These are phyloP conservation scores for Venturia asperata DNA, from an alignment of 2,329 filamentous ascomycete species.

Conservation along the genomic window DNA sequence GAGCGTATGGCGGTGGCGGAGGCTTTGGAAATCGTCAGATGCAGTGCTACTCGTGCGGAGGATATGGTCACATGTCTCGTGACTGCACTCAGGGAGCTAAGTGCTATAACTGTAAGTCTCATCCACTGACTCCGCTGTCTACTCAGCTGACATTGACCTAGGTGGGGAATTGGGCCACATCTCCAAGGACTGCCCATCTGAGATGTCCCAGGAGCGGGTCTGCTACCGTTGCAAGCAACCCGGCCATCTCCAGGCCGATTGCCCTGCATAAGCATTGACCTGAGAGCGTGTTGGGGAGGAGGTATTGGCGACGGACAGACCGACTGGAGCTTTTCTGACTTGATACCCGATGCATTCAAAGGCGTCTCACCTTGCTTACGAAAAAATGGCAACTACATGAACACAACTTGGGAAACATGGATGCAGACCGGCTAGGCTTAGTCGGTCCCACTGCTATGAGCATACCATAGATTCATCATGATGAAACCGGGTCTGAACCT, in stretches of 20 bases:
- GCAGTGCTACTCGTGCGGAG: slow-evolving; percentile 90
- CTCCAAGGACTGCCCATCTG: slow-evolving; percentile 91
- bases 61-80: slow-evolving; percentile 93
- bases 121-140: slow-evolving; percentile 12
- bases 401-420: background rate
- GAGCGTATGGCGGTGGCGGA: slow-evolving; percentile 38
- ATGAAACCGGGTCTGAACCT: background rate
- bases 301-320: background rate
- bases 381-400: slow-evolving; percentile 6
- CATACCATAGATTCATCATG: background rate
- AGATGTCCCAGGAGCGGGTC: slow-evolving; percentile 76
- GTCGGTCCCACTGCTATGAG: background rate
- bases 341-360: slow-evolving; percentile 11
- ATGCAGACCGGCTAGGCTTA: background rate
- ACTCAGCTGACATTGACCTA: slow-evolving; percentile 30
- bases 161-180: slow-evolving; percentile 85
- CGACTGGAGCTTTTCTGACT: slow-evolving; percentile 1
- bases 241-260: slow-evolving; percentile 89
- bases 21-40: slow-evolving; percentile 46
- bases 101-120: slow-evolving; percentile 88
- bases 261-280: slow-evolving; percentile 47
- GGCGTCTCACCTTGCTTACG: background rate
- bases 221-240: slow-evolving; percentile 93
- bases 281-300: slow-evolving; percentile 11
- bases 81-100: slow-evolving; percentile 99